Evolutionary conservation across 2,329 filamentous ascomycete species (phyloP).

Genomic region (Geosmithia flava): DNA sequence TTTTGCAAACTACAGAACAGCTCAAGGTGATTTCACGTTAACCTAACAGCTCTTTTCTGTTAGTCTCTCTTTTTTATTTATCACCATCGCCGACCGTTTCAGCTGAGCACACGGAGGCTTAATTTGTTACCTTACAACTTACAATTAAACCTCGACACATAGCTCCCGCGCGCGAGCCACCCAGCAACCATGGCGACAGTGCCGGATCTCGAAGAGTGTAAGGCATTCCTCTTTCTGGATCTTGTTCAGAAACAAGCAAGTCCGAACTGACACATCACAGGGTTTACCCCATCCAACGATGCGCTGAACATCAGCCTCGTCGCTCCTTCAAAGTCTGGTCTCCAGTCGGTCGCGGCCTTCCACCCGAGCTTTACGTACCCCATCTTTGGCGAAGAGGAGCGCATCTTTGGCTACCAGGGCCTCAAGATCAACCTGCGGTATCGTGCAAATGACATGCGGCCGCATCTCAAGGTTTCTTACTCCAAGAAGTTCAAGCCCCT

Average conservation of each 20-base stretch:
- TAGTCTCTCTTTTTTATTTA: too few species aligned
- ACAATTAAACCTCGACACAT: neutral
- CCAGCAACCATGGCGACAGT: constrained; percentile 14
- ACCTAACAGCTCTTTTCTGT: too few species aligned
- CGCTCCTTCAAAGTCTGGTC: constrained; percentile 30
- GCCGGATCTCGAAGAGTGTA: constrained; percentile 20
- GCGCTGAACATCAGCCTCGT: constrained; percentile 50
- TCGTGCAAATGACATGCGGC: constrained; percentile 61
- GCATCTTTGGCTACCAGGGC: constrained; percentile 79
- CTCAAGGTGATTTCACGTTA: neutral
- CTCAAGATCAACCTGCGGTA: constrained; percentile 63
- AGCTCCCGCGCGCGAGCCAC: neutral
- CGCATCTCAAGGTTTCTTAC: constrained; percentile 60
- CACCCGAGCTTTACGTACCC: constrained; percentile 81
- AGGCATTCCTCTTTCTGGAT: constrained; percentile 5
- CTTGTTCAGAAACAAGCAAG: too few species aligned
- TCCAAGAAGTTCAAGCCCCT: constrained; percentile 57
- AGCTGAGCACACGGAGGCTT: too few species aligned
- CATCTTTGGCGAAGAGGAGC: constrained; percentile 87
- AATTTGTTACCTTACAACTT: neutral
- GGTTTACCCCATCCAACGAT: constrained; percentile 49
- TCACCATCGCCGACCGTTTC: too few species aligned
- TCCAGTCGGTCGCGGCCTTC: constrained; percentile 56
- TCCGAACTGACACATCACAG: constrained; percentile 16
- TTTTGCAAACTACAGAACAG: neutral